phyloP scores from a whole-genome alignment of 2,329 filamentous ascomycete genomes.

The Nothomitra cinnamomea region DNA sequence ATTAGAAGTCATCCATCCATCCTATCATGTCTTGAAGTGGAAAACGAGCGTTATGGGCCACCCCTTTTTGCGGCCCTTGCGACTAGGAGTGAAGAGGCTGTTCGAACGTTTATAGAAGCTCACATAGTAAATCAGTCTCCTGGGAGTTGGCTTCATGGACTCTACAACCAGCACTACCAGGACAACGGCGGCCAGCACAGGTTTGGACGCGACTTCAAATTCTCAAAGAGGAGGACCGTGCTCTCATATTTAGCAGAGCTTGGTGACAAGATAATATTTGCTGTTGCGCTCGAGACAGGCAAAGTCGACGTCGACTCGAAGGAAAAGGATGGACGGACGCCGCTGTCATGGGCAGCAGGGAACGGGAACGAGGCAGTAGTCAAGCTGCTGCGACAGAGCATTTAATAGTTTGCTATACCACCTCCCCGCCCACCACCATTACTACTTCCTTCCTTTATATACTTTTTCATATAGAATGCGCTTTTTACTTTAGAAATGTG shows the following conservation, averaged over 20 bases:
- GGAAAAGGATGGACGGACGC: conserved; percentile 7
- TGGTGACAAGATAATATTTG: conserved; percentile 11
- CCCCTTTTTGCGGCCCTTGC: conserved; percentile 23
- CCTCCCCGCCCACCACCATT: background rate
- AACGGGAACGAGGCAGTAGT: background rate
- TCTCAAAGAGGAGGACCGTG: too few relatives aligned
- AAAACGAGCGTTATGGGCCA: conserved; percentile 18
- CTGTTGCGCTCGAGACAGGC: conserved; percentile 12
- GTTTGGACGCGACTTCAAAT: conserved; percentile 10
- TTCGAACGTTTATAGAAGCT: conserved; percentile 13
- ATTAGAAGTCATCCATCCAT: conserved; percentile 16
- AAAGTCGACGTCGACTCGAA: conserved; percentile 10
- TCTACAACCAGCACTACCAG: background rate
- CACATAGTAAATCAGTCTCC: conserved; percentile 10
- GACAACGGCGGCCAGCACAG: background rate
- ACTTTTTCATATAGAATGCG: conserved; percentile 1
- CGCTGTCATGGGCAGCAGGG: background rate
- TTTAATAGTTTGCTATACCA: background rate
- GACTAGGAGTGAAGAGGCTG: conserved; percentile 16
- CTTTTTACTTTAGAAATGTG: conserved; percentile 1
- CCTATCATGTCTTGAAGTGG: conserved; percentile 12
- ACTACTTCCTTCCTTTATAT: background rate
- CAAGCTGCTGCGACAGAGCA: background rate
- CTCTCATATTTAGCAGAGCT: conserved; percentile 14
- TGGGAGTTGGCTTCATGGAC: conserved; percentile 5